Evolutionary conservation across 352 stramenopile species (phyloP).

Genomic region (Hyaloperonospora arabidopsidis): DNA sequence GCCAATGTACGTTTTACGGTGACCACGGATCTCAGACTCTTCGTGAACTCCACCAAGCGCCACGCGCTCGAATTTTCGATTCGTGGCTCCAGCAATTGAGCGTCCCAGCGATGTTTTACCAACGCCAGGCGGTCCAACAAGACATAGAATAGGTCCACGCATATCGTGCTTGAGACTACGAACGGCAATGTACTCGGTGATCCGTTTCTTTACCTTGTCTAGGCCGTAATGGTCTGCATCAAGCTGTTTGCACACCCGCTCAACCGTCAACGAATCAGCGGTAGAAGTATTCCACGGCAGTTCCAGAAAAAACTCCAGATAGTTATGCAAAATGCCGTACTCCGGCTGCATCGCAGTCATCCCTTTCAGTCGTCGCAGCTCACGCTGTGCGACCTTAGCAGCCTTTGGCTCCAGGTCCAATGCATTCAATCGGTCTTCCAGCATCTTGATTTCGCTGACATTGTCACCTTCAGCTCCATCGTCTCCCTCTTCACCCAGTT

Average conservation of each 20-base stretch:
- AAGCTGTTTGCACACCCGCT: slow-evolving; percentile 50
- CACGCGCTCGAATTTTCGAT: slow-evolving; percentile 69
- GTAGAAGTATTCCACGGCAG: slow-evolving; percentile 57
- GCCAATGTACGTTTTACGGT: slow-evolving; percentile 84
- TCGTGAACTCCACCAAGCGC: slow-evolving; percentile 74
- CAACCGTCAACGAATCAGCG: slow-evolving; percentile 47
- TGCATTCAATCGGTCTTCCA: slow-evolving; percentile 51
- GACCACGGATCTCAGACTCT: slow-evolving; percentile 77
- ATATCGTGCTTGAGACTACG: slow-evolving; percentile 73
- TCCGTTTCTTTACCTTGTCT: slow-evolving; percentile 79
- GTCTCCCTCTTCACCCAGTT: slow-evolving; percentile 81
- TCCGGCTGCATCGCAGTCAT: slow-evolving; percentile 75
- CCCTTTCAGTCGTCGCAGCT: slow-evolving; percentile 59
- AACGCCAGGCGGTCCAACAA: slow-evolving; percentile 77
- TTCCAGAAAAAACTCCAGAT: slow-evolving; percentile 74
- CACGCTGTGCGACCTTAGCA: slow-evolving; percentile 49
- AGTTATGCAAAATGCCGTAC: slow-evolving; percentile 74
- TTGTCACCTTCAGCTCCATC: slow-evolving; percentile 30
- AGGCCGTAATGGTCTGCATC: slow-evolving; percentile 77
- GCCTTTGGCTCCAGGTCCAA: slow-evolving; percentile 47
- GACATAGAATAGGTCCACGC: slow-evolving; percentile 84
- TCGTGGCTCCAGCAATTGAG: slow-evolving; percentile 67
- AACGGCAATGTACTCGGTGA: slow-evolving; percentile 83
- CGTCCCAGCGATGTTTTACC: slow-evolving; percentile 81
- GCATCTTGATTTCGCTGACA: slow-evolving; percentile 40